Percentiles rank a stretch among this genome's conserved stretches.
These are phyloP conservation scores for Saturnispora serradocipensis DNA, from an alignment of 805 yeast species.

Conservation along the genomic window DNA sequence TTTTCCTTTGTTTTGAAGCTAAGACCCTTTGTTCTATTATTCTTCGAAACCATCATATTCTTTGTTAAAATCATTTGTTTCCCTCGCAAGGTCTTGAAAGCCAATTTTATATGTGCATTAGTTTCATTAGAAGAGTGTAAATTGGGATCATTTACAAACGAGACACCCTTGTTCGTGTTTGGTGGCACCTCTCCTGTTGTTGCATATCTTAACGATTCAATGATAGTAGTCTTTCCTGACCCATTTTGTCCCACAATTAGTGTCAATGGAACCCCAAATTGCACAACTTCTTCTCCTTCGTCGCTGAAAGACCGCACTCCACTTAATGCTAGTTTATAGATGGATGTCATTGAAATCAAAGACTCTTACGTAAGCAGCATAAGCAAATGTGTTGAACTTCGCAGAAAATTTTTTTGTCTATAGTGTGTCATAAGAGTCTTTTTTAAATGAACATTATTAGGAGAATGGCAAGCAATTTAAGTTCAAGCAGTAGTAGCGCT, in stretches of 20 bases:
- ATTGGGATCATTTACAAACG: conserved; percentile 84
- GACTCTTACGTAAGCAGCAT: background rate
- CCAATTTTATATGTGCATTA: conserved; percentile 83
- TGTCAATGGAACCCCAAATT: conserved; percentile 84
- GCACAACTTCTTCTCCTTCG: conserved; percentile 74
- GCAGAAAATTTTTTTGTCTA: background rate
- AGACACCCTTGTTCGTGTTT: conserved; percentile 87
- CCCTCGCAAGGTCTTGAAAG: conserved; percentile 66
- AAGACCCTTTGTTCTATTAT: conserved; percentile 37
- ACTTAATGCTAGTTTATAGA: conserved; percentile 57
- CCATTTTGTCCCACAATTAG: conserved; percentile 94
- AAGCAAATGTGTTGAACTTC: background rate
- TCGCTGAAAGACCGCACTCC: conserved; percentile 91
- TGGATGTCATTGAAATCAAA: conserved; percentile 30
- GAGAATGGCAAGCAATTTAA: conserved; percentile 2
- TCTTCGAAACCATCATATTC: conserved; percentile 64
- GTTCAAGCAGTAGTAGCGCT: background rate
- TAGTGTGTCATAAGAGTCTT: background rate
- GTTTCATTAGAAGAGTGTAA: conserved; percentile 68
- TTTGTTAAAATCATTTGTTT: conserved; percentile 79
- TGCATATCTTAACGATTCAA: conserved; percentile 87
- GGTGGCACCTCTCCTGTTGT: conserved; percentile 97
- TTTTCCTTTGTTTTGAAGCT: conserved; percentile 91
- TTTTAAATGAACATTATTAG: conserved; percentile 4
- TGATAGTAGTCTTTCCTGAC: conserved; percentile 92